Base-by-base conservation (phyloP, 2,329 filamentous ascomycete species). In the Colletotrichum liaoningense region DNA sequence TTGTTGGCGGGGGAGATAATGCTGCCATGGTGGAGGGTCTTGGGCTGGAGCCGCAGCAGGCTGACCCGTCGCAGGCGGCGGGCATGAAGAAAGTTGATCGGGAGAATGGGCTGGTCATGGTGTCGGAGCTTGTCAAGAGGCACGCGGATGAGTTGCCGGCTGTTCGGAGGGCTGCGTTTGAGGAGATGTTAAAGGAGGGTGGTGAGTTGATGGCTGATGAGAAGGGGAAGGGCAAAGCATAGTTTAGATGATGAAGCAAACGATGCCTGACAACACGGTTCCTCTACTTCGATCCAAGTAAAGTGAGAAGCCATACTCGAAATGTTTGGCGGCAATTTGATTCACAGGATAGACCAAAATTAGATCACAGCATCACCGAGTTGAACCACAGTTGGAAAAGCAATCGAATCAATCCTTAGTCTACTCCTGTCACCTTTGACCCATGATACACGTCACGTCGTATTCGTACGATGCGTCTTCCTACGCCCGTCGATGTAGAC, bases 91-190 rank as follows among this genome's bases (percentile, higher is more conserved):
- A 84, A 72, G 83, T 89, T 6, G 90, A 92, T 76, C 84, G 89
- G 9, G 90, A 92, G 79, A 93, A 93, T 74, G 89, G 86, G 0
- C 80, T 93, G 26, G 88, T 92, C 0, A 79, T 93, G 69, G 84
- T 91, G 4, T 86, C 86, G 2, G 88, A 91, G 79, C 77, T 93
- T 66, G 76, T 91, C 54, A 85, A 84, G 77, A 84, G 83, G 57
- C 82, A 83, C 22, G 81, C 83, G 0, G 79, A 81, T 1, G 81
- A 83, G 7, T 77, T 90, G 75, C 79, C 85, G 1, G 75, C 83
- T 1, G 78, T 81, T 72, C 82, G 83, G 33, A 79, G 80, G 58
- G 79, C 76, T 16, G 78, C 84, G n/a, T 84, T 91, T 71, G 84
- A 86, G 69, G 83, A 84, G 63, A 78, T 91, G 52, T 77, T 92